Base-by-base conservation (phyloP, 805 yeast species). In the Phaffomyces opuntiae region DNA sequence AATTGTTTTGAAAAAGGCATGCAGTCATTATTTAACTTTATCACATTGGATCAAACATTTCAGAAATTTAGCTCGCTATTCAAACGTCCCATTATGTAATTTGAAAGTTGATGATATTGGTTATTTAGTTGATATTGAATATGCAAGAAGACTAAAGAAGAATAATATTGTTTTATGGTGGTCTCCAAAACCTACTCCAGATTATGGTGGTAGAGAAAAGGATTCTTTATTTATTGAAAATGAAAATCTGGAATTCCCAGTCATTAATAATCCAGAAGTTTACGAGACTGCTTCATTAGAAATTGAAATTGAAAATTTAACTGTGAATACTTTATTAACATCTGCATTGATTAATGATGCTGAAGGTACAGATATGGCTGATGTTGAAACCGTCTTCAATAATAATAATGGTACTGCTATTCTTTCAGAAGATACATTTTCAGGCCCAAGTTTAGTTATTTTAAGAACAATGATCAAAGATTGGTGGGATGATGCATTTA, bases 401-500 rank as follows among this genome's bases (percentile, higher is more conserved):
- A 56, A 59, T 11, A 55, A 54, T 17, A 62, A 61, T 9, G 57
- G 58, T 13, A 52, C 55, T 6, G 40, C 53, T 5, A 66, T 69
- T 3, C 77, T 90, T 53, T 84, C 91, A 13, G 87, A 83, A 53
- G 95, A 91, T 61, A 77, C 95, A 0, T 90, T 91, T 55, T 83
- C 90, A 11, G 74, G 81, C 0, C 78, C 85, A 0, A 86, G 96
- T 3, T 69, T 93, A 50, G 63, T 71, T 9, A 83, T 83, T 2
- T 69, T 93, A 46, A 76, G 95, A 57, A 62, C 73, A 8, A 68
- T 93, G 75, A 84, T 93, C 12, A 87, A 84, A 56, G 80, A 74
- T 31, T 88, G 96, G 96, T 91, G 97, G 96, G 95, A 88, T 56
- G 84, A 81, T 57, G 97, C 96, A 0, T 65, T 86, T 45, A 68